Conservation (phyloP, 2,329 filamentous ascomycete genomes). For the Microdochium nivale region DNA sequence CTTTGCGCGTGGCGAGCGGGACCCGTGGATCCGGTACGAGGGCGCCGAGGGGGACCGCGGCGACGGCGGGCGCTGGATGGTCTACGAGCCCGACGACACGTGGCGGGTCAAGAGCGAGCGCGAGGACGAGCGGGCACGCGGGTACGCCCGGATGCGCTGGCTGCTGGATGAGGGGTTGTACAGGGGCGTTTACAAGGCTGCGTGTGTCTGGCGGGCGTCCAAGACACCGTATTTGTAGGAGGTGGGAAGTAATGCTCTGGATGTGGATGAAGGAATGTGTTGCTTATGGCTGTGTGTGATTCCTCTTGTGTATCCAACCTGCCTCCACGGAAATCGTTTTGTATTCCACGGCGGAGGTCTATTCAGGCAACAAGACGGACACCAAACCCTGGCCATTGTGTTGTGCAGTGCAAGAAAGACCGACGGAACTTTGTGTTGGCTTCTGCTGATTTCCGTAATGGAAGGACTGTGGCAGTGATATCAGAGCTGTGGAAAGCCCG, state of each 20-base stretch:
- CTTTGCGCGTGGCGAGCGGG: neutral
- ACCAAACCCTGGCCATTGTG: too few relatives aligned
- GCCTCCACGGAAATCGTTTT: too few relatives aligned
- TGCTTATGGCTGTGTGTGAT: too few relatives aligned
- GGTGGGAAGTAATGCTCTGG: too few relatives aligned
- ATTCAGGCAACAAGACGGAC: too few relatives aligned
- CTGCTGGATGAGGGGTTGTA: neutral
- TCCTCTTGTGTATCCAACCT: too few relatives aligned
- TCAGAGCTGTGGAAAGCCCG: too few relatives aligned
- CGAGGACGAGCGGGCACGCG: neutral
- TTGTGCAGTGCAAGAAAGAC: too few relatives aligned
- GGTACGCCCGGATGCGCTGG: neutral
- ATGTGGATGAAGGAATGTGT: neutral
- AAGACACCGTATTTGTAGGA: neutral
- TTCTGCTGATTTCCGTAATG: too few relatives aligned
- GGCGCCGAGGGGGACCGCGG: neutral
- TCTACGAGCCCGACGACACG: neutral
- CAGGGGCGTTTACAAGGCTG: neutral
- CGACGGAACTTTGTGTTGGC: too few relatives aligned
- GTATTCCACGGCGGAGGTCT: too few relatives aligned
- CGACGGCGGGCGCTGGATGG: neutral
- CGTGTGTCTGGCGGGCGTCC: neutral
- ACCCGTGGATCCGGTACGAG: neutral
- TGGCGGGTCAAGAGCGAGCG: neutral
- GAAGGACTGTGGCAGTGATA: too few relatives aligned